Conservation (phyloP, 2,329 filamentous ascomycete genomes). For the Tolypocladium guangdongense region DNA sequence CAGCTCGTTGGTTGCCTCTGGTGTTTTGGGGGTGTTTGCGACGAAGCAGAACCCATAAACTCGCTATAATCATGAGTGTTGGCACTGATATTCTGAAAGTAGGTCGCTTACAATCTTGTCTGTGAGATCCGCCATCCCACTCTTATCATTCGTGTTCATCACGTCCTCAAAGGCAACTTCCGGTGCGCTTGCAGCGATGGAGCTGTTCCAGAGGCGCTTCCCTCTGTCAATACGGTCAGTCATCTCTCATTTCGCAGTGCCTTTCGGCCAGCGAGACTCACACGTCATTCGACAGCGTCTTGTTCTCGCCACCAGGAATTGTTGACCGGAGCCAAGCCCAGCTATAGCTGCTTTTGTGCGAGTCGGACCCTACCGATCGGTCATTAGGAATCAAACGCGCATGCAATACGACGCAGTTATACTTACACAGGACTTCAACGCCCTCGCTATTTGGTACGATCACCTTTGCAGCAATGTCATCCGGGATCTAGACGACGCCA, state of each 20-base stretch:
- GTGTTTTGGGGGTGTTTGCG: constrained; percentile 51
- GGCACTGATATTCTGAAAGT: neutral
- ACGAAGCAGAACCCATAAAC: constrained; percentile 70
- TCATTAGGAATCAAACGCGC: neutral
- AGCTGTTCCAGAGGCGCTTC: constrained; percentile 12
- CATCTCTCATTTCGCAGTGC: neutral
- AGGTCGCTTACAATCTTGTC: constrained; percentile 48
- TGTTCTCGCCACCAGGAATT: constrained; percentile 21
- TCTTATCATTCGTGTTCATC: constrained; percentile 36
- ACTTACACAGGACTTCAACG: constrained; percentile 24
- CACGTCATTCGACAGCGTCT: constrained; percentile 10
- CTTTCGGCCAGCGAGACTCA: neutral
- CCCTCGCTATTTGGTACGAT: constrained; percentile 16
- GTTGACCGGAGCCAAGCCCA: constrained; percentile 36
- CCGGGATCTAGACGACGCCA: constrained; percentile 15
- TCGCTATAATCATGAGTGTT: constrained; percentile 33
- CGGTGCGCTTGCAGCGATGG: constrained; percentile 37
- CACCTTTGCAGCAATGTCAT: constrained; percentile 16
- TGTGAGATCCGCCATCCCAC: constrained; percentile 51
- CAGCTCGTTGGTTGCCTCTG: constrained; percentile 61
- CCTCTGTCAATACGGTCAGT: neutral
- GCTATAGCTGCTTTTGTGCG: constrained; percentile 57
- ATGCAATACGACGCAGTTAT: neutral
- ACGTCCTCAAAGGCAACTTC: constrained; percentile 49
- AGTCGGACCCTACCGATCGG: constrained; percentile 50